phyloP scores from a whole-genome alignment of 2,329 filamentous ascomycete species.

The Apiospora aurea region DNA sequence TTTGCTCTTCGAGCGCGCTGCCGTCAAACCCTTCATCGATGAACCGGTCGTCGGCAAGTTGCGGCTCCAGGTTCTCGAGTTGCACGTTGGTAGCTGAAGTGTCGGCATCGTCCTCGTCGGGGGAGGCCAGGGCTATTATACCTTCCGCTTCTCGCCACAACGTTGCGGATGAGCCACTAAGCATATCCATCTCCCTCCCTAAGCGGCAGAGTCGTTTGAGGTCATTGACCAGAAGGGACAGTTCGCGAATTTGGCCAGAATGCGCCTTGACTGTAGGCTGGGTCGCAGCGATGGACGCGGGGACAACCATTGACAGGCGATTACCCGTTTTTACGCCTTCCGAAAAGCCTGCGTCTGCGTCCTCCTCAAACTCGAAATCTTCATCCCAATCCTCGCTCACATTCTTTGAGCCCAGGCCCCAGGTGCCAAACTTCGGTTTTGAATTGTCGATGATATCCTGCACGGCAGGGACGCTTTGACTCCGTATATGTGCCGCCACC shows the following conservation, averaged over 20 bases:
- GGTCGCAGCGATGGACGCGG: constrained; percentile 79
- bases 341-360: constrained; percentile 45
- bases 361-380: constrained; percentile 77
- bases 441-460: constrained; percentile 65
- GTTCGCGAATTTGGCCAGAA: constrained; percentile 82
- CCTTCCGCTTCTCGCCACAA: constrained; percentile 85
- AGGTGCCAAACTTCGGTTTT: constrained; percentile 79
- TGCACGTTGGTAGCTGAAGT: constrained; percentile 43
- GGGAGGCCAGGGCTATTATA: constrained; percentile 83
- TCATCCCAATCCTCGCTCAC: constrained; percentile 90
- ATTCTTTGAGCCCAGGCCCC: constrained; percentile 80
- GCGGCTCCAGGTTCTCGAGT: constrained; percentile 49
- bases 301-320: constrained; percentile 70
- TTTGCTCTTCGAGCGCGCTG: constrained; percentile 49
- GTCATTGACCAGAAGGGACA: constrained; percentile 83
- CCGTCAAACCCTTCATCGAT: constrained; percentile 57
- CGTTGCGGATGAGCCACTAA: constrained; percentile 63
- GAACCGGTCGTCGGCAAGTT: constrained; percentile 52
- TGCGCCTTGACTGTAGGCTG: constrained; percentile 84
- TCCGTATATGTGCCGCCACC: constrained; percentile 75
- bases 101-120: constrained; percentile 65
- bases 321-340: constrained; percentile 47
- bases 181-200: constrained; percentile 71
- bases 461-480: constrained; percentile 79
- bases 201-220: constrained; percentile 78